Evolutionary conservation across 2,329 filamentous ascomycete genomes (phyloP).

Genomic region (Fusarium tricinctum): DNA sequence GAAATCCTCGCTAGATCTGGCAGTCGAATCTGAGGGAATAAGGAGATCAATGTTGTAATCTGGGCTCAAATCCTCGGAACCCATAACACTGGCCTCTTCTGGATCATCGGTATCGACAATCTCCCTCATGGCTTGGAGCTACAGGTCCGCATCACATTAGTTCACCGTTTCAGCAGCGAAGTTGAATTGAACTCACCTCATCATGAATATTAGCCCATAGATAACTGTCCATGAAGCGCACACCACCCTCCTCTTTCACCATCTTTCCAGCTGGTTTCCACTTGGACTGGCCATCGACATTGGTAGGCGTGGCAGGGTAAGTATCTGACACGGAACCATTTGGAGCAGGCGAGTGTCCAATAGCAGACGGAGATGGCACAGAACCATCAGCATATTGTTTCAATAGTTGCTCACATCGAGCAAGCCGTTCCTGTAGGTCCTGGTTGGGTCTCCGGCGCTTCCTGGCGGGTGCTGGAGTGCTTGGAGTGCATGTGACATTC

Average conservation of each 20-base stretch:
- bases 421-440: conserved; percentile 72
- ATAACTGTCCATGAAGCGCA: conserved; percentile 70
- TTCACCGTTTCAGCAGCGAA: neutral
- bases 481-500: conserved; percentile 71
- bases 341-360: conserved; percentile 38
- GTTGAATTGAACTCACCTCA: conserved; percentile 61
- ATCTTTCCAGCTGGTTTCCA: conserved; percentile 67
- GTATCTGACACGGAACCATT: conserved; percentile 47
- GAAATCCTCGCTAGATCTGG: conserved; percentile 62
- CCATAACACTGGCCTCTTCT: conserved; percentile 64
- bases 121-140: conserved; percentile 71
- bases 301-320: conserved; percentile 46
- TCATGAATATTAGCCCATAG: conserved; percentile 68
- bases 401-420: conserved; percentile 70
- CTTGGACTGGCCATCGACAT: conserved; percentile 52
- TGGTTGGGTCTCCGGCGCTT: conserved; percentile 72
- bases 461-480: conserved; percentile 70
- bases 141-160: conserved; percentile 14
- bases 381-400: conserved; percentile 67
- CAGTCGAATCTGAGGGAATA: conserved; percentile 58
- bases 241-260: conserved; percentile 67
- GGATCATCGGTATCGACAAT: conserved; percentile 66
- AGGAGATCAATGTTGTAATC: conserved; percentile 68
- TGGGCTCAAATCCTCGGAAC: conserved; percentile 64
- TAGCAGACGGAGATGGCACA: conserved; percentile 45